Conservation (phyloP, 164 flowering plant genomes). For the Vitis cinerea region DNA sequence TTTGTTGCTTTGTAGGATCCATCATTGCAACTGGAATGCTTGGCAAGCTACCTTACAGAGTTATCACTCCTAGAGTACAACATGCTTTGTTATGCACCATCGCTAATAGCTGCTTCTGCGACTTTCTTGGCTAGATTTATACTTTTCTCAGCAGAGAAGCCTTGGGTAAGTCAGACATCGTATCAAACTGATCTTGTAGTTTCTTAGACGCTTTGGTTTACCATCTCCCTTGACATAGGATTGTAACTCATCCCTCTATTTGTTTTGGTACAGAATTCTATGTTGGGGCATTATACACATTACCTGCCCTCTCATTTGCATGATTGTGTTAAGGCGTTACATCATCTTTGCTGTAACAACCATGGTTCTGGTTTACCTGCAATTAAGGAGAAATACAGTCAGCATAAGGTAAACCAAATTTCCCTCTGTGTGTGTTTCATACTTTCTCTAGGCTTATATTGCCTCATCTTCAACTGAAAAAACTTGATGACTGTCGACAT, state of each 20-base stretch:
- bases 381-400: constrained; percentile 76
- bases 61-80: constrained; percentile 74
- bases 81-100: constrained; percentile 65
- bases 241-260: background rate
- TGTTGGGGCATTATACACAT: constrained; percentile 58
- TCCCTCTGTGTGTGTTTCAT: background rate
- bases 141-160: constrained; percentile 48
- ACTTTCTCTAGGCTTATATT: background rate
- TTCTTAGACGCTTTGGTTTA: background rate
- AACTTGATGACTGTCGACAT: background rate
- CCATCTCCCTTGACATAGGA: background rate
- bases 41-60: constrained; percentile 71
- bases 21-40: constrained; percentile 58
- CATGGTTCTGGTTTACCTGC: constrained; percentile 53
- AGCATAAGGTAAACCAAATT: constrained; percentile 58
- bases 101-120: constrained; percentile 71
- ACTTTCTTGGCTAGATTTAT: constrained; percentile 66
- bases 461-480: too few species aligned
- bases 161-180: constrained; percentile 57
- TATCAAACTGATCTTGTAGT: constrained; percentile 1
- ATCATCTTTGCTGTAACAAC: constrained; percentile 43
- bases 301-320: constrained; percentile 58
- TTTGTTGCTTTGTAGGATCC: constrained; percentile 35
- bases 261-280: constrained; percentile 39
- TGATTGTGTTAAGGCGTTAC: constrained; percentile 62